phyloP scores from a whole-genome alignment of 2,329 filamentous ascomycete genomes.

The Exophiala spinifera region DNA sequence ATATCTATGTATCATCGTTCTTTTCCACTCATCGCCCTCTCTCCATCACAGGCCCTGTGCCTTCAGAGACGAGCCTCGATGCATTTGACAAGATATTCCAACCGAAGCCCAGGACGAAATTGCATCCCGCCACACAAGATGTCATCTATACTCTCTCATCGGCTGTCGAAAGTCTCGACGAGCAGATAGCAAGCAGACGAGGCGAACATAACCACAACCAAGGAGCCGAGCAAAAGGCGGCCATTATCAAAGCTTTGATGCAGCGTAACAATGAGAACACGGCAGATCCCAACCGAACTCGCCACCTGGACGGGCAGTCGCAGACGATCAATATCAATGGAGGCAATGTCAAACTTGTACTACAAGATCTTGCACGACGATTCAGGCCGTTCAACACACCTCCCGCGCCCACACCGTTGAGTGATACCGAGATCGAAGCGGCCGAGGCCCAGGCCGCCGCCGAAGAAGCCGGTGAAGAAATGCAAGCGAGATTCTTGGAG shows the following conservation, averaged over 20 bases:
- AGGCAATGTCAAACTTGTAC: slow-evolving; percentile 61
- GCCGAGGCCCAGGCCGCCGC: slow-evolving; percentile 40
- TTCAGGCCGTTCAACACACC: slow-evolving; percentile 82
- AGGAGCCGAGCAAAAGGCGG: slow-evolving; percentile 53
- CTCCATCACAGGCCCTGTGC: slow-evolving; percentile 79
- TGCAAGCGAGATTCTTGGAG: slow-evolving; percentile 32
- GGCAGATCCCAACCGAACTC: slow-evolving; percentile 33
- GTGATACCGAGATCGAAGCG: slow-evolving; percentile 39
- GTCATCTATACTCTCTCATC: slow-evolving; percentile 65
- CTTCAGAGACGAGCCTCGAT: slow-evolving; percentile 66
- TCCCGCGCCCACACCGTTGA: slow-evolving; percentile 67
- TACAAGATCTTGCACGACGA: slow-evolving; percentile 65
- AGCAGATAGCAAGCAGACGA: slow-evolving; percentile 37
- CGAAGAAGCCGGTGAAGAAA: slow-evolving; percentile 32
- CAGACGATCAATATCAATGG: slow-evolving; percentile 36
- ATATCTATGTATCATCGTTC: slow-evolving; percentile 84
- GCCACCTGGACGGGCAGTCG: slow-evolving; percentile 46
- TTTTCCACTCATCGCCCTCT: slow-evolving; percentile 95
- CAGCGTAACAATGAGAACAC: slow-evolving; percentile 32
- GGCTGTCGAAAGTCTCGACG: slow-evolving; percentile 44
- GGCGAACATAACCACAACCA: slow-evolving; percentile 57
- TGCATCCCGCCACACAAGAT: slow-evolving; percentile 49
- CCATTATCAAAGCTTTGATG: slow-evolving; percentile 38
- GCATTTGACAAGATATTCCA: slow-evolving; percentile 84
- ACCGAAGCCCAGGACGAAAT: slow-evolving; percentile 48